These are phyloP conservation scores for Syzygium syzygioides DNA, from an alignment of 441 rosid species.

Conservation along the genomic window DNA sequence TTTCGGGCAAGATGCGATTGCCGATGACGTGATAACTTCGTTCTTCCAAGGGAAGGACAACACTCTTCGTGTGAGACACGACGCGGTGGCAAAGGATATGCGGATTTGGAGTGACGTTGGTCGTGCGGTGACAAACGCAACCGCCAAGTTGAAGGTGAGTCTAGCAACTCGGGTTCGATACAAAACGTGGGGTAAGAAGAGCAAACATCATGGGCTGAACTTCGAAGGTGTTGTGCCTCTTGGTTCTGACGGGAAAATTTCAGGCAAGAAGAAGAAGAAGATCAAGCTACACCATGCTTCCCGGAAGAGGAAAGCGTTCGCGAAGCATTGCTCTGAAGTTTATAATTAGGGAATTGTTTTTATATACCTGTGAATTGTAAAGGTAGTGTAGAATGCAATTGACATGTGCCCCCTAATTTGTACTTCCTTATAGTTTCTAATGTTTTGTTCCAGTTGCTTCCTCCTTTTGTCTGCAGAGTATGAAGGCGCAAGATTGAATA, in stretches of 20 bases:
- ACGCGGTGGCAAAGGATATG: background rate
- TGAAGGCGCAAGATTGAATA: background rate
- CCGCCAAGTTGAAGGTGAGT: slow-evolving; percentile 21
- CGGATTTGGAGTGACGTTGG: slow-evolving; percentile 8
- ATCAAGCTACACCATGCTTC: slow-evolving; percentile 22
- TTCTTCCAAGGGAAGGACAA: slow-evolving; percentile 20
- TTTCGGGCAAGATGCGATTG: slow-evolving; percentile 19
- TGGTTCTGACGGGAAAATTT: slow-evolving; percentile 38
- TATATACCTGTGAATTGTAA: background rate
- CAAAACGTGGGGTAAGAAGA: slow-evolving; percentile 27
- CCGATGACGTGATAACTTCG: slow-evolving; percentile 4
- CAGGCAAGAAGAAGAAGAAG: slow-evolving; percentile 40
- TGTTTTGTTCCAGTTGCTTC: background rate
- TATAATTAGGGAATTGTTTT: background rate
- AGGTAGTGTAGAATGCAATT: background rate
- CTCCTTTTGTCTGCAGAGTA: background rate
- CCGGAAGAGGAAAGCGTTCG: slow-evolving; percentile 13
- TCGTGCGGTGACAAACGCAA: slow-evolving; percentile 12
- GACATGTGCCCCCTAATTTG: background rate
- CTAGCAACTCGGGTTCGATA: slow-evolving; percentile 19
- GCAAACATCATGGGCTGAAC: slow-evolving; percentile 25
- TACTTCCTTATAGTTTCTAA: background rate
- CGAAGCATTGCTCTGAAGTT: background rate
- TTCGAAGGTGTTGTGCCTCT: slow-evolving; percentile 18
- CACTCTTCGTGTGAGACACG: background rate